Base-by-base conservation (phyloP, 306 rosid genomes). In the Trifolium repens region DNA sequence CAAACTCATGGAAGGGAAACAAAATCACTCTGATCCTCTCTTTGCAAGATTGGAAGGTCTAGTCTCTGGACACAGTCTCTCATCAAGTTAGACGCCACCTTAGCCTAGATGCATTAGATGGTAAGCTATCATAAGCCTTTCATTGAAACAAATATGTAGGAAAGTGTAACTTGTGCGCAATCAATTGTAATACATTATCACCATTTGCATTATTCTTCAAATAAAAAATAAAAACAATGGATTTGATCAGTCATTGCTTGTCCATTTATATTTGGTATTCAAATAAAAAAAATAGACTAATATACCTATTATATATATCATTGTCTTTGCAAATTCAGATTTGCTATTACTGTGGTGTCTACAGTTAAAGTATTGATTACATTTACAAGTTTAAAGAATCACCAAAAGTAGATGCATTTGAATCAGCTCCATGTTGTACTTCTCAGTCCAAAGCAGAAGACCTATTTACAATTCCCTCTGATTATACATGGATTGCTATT, bases 301-400 rank as follows among this genome's bases (percentile, higher is more conserved):
- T 50, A 50, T 50, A 50, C 10, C 6, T 50, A 50, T 50, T 27
- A 27, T 27, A 4, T 50, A 8, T 65, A 53, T 61, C 57, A 39
- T 58, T 69, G 9, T 40, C 15, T 78, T 76, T 79, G 62, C 8
- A 50, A 43, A 53, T 82, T 19, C 76, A 94, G 99, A 97, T 94
- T 94, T 76, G 93, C 96, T 11, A 89, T 94, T 35, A 98, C 96
- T 9, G 96, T 92, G 78, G 82, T 94, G 55, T 93, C 98, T 5
- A 87, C 96, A 4, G 96, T 94, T 70, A 90, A 86, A 82, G 99
- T 94, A 40, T 71, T 92, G 17, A 89, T 94, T 32, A 22, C 24
- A 22, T 22, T 22, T 22, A 22, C 24, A 22, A 22, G 24, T 22
- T 22, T 22, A 22, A 22, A 22, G 24, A 22, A 22, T 22, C 24